phyloP scores from a whole-genome alignment of 2,329 filamentous ascomycete genomes.

The Trichoderma polysporum region DNA sequence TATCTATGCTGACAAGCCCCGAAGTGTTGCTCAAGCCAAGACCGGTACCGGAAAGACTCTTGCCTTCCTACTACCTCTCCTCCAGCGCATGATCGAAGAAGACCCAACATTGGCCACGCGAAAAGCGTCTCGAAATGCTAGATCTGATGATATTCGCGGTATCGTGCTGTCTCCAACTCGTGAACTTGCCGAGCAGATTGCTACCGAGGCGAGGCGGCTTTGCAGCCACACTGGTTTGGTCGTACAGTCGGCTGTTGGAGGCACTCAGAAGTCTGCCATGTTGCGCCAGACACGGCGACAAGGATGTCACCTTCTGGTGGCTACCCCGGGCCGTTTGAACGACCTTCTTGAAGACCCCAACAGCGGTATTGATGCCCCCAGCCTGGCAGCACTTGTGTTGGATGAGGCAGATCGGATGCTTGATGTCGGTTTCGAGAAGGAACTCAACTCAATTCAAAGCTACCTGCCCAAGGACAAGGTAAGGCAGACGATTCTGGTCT shows the following conservation, averaged over 20 bases:
- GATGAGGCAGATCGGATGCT: conserved; percentile 99
- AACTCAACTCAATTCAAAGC: conserved; percentile 60
- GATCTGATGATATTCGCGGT: conserved; percentile 62
- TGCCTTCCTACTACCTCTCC: conserved; percentile 82
- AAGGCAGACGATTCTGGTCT: conserved; percentile 92
- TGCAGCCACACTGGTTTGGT: conserved; percentile 63
- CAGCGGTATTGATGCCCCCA: conserved; percentile 67
- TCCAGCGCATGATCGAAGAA: conserved; percentile 72
- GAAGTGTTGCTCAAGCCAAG: conserved; percentile 85
- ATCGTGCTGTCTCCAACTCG: conserved; percentile 77
- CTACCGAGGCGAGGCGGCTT: conserved; percentile 72
- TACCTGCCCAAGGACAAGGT: conserved; percentile 60
- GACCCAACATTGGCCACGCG: conserved; percentile 60
- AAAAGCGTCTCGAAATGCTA: conserved; percentile 36
- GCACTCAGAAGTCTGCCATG: conserved; percentile 72
- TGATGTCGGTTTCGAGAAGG: conserved; percentile 80
- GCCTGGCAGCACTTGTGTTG: conserved; percentile 88
- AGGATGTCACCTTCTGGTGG: conserved; percentile 87
- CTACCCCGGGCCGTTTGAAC: conserved; percentile 82
- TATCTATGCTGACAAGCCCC: conserved; percentile 22
- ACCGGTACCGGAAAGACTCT: conserved; percentile 97
- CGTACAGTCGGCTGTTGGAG: conserved; percentile 81
- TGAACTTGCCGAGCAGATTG: conserved; percentile 79
- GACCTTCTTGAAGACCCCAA: conserved; percentile 71
- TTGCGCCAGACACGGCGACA: conserved; percentile 65